Evolutionary conservation across 2,329 filamentous ascomycete species (phyloP).

Genomic region (Stagonosporopsis rhizophila): DNA sequence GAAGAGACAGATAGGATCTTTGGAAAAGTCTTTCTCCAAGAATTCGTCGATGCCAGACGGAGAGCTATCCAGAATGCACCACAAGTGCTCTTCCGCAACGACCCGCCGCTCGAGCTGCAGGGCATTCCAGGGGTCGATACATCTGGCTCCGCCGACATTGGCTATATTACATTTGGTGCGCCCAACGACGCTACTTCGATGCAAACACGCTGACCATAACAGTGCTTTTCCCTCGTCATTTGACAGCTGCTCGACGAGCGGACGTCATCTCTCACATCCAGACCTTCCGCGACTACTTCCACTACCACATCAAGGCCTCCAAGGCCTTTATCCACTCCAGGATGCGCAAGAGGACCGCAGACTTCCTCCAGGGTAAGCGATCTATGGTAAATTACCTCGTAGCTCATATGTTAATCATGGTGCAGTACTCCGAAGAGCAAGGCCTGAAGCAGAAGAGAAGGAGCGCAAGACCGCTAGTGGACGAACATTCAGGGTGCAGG

Average conservation of each 20-base stretch:
- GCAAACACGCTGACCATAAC: conserved; percentile 23
- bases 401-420: conserved; percentile 45
- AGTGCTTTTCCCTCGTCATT: conserved; percentile 96
- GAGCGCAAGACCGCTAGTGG: conserved; percentile 98
- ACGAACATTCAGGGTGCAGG: conserved; percentile 80
- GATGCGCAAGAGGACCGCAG: conserved; percentile 96
- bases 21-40: conserved; percentile 97
- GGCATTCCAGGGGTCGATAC: conserved; percentile 79
- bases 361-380: conserved; percentile 89
- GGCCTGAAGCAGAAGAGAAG: conserved; percentile 95
- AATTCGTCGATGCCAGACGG: conserved; percentile 95
- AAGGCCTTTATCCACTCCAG: conserved; percentile 99
- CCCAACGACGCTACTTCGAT: conserved; percentile 20
- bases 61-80: conserved; percentile 98
- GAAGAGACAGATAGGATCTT: conserved; percentile 98
- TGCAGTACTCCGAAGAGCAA: conserved; percentile 89
- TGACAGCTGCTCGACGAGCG: conserved; percentile 86
- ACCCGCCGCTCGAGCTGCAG: conserved; percentile 90
- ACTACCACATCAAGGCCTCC: conserved; percentile 99
- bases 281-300: conserved; percentile 99
- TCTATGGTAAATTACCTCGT: not conserved
- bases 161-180: conserved; percentile 97
- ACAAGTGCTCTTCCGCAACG: conserved; percentile 94
- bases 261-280: conserved; percentile 99
- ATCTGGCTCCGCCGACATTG: conserved; percentile 81